A percentile compares a stretch with the other conserved stretches of the same genome.
These are phyloP conservation scores for Penicillium expansum DNA, from an alignment of 2,329 filamentous ascomycete species.

Conservation along the genomic window DNA sequence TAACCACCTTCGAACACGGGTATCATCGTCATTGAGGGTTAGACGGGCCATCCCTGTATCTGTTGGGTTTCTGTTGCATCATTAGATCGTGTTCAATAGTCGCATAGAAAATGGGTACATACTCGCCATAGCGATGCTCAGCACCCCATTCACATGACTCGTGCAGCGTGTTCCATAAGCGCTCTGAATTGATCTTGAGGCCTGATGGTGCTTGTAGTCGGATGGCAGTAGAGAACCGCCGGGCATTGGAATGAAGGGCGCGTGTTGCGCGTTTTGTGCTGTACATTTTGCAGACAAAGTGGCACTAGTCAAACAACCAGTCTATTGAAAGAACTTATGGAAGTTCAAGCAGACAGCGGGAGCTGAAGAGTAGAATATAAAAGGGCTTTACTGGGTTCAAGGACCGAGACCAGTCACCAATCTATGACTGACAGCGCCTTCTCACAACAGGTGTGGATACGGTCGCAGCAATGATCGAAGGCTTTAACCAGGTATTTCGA, in stretches of 20 bases:
- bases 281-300: constrained; percentile 8
- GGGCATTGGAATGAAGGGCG: constrained; percentile 9
- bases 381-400: neutral
- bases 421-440: constrained; percentile 1
- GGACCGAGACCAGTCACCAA: neutral
- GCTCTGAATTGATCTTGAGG: constrained; percentile 27
- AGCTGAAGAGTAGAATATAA: neutral
- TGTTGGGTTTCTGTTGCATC: constrained; percentile 12
- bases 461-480: neutral
- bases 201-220: constrained; percentile 18
- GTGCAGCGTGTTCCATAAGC: constrained; percentile 32
- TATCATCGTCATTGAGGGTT: constrained; percentile 66
- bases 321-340: neutral
- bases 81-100: neutral
- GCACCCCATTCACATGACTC: constrained; percentile 35
- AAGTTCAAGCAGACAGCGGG: neutral
- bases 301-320: neutral
- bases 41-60: constrained; percentile 66
- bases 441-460: constrained; percentile 1
- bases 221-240: constrained; percentile 13
- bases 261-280: constrained; percentile 3
- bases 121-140: constrained; percentile 31
- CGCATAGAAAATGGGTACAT: constrained; percentile 2
- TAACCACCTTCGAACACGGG: constrained; percentile 68
- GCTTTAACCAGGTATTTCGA: neutral